phyloP scores from a whole-genome alignment of 2,329 filamentous ascomycete species.

The Trichoderma gracile region DNA sequence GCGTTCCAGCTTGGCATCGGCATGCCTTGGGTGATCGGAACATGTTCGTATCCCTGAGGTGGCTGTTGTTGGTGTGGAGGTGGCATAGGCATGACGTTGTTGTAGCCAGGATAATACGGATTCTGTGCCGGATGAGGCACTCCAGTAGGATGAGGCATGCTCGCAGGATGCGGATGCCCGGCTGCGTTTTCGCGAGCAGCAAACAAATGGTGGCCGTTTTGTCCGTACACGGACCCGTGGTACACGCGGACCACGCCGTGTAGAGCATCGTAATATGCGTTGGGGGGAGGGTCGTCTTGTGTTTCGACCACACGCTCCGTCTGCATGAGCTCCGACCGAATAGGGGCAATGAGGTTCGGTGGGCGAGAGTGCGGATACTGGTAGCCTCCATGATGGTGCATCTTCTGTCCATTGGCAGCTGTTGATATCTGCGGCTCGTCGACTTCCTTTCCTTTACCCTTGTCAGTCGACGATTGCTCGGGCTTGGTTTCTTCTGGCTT shows the following conservation, averaged over 20 bases:
- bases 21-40: constrained; percentile 39
- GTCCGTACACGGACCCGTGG: constrained; percentile 57
- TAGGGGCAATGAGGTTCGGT: constrained; percentile 51
- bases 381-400: constrained; percentile 34
- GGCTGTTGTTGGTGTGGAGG: neutral
- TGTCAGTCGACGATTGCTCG: neutral
- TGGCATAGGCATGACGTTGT: constrained; percentile 29
- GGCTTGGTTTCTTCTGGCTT: neutral
- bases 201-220: constrained; percentile 48
- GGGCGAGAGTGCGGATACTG: constrained; percentile 38
- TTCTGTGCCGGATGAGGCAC: constrained; percentile 47
- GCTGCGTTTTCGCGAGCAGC: constrained; percentile 44
- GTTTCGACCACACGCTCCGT: constrained; percentile 58
- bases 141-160: constrained; percentile 45
- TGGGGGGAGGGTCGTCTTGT: constrained; percentile 56
- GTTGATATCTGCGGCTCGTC: neutral
- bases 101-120: constrained; percentile 46
- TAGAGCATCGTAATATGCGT: constrained; percentile 59
- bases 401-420: neutral
- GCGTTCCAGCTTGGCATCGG: constrained; percentile 30
- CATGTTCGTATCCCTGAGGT: constrained; percentile 31
- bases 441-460: neutral
- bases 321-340: constrained; percentile 52
- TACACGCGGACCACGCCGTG: constrained; percentile 58
- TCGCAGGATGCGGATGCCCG: constrained; percentile 39